Conservation (phyloP, 169 alveolate species). For the Besnoitia besnoiti region DNA sequence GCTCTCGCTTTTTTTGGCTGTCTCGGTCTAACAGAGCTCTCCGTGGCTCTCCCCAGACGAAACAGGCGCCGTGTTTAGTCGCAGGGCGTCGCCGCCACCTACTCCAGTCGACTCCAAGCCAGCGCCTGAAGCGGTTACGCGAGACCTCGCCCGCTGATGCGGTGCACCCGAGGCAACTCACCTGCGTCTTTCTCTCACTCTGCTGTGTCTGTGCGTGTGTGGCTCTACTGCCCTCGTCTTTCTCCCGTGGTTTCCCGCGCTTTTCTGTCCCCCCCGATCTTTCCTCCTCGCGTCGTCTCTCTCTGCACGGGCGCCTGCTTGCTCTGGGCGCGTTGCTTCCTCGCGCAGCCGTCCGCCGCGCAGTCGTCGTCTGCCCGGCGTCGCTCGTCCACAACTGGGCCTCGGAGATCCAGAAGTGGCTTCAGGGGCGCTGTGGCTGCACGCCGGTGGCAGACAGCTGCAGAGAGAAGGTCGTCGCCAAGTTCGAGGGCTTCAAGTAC, state of each 20-base stretch:
- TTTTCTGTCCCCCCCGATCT: too few species aligned
- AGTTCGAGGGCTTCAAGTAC: constrained; percentile 88
- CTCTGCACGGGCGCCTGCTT: not conserved
- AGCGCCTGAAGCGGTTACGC: too few species aligned
- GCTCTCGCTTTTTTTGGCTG: too few species aligned
- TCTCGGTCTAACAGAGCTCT: too few species aligned
- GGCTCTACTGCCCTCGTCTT: not conserved
- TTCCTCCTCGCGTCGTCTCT: not conserved
- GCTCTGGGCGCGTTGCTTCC: not conserved
- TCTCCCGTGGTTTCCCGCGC: too few species aligned
- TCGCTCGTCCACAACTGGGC: constrained; percentile 93
- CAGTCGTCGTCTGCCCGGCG: constrained; percentile 93
- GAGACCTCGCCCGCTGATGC: too few species aligned
- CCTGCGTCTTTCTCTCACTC: not conserved
- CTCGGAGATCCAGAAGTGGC: constrained; percentile 93
- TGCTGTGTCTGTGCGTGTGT: not conserved
- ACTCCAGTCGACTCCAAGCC: too few species aligned
- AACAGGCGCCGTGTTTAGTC: too few species aligned
- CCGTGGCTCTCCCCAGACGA: too few species aligned
- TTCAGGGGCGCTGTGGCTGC: constrained; percentile 85
- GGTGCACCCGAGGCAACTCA: too few species aligned
- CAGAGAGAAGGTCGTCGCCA: constrained; percentile 87
- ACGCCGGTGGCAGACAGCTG: constrained; percentile 89
- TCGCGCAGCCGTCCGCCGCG: constrained; percentile 84
- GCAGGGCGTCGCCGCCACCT: too few species aligned